A percentile compares a stretch with the other conserved stretches of the same genome.
phyloP scores from a whole-genome alignment of 2,329 filamentous ascomycete species.

The Curvularia hawaiiensis region DNA sequence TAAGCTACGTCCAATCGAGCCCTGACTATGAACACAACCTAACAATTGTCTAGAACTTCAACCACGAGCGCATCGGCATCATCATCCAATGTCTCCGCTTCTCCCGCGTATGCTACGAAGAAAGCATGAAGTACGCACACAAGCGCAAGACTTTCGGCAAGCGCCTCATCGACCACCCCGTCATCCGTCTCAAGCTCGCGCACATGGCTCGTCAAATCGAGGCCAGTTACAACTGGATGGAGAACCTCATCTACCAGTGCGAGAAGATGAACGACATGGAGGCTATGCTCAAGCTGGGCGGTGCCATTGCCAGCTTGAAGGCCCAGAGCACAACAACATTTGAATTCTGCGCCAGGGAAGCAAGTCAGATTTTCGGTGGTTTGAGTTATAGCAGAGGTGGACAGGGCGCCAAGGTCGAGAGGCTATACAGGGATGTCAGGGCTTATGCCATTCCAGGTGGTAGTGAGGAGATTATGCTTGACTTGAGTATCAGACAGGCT shows the following conservation, averaged over 20 bases:
- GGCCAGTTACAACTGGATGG: conserved; percentile 94
- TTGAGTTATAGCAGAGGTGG: conserved; percentile 90
- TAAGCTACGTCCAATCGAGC: not conserved
- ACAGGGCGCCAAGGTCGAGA: conserved; percentile 93
- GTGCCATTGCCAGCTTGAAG: conserved; percentile 91
- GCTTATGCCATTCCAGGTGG: conserved; percentile 95
- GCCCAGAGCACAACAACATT: conserved; percentile 93
- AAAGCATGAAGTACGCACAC: conserved; percentile 94
- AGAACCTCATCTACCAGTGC: conserved; percentile 93
- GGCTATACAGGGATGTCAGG: conserved; percentile 91
- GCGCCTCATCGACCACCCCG: conserved; percentile 93
- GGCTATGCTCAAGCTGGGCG: conserved; percentile 94
- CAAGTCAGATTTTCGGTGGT: conserved; percentile 96
- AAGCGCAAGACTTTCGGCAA: conserved; percentile 97
- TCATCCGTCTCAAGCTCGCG: conserved; percentile 96
- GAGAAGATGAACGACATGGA: conserved; percentile 91
- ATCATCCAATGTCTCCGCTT: conserved; percentile 97
- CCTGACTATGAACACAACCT: not conserved
- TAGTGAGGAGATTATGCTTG: conserved; percentile 98
- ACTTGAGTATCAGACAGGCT: conserved; percentile 90
- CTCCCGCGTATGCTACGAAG: conserved; percentile 95
- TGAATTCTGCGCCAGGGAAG: conserved; percentile 96
- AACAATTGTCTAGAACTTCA: conserved; percentile 71
- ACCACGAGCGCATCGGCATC: conserved; percentile 98
- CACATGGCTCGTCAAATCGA: conserved; percentile 99